phyloP scores from a whole-genome alignment of 192 early-diverging fungal species.

The Geranomyces michiganensis region DNA sequence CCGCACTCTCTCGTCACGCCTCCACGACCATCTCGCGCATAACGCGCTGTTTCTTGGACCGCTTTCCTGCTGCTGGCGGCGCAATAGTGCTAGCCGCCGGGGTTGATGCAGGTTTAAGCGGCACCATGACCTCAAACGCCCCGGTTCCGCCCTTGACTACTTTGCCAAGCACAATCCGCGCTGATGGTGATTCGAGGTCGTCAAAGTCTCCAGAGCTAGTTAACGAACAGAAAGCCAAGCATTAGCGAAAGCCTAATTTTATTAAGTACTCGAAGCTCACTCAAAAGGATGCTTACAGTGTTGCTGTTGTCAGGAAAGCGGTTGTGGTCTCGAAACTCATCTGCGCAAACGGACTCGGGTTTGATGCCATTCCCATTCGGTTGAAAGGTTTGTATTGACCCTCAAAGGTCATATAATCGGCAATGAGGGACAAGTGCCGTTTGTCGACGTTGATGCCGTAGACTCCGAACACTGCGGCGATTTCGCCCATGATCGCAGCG shows the following conservation, averaged over 20 bases:
- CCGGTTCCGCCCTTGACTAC: slow-evolving; percentile 93
- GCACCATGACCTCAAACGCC: slow-evolving; percentile 80
- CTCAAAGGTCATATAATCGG: slow-evolving; percentile 99
- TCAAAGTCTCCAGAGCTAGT: slow-evolving; percentile 78
- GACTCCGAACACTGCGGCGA: slow-evolving; percentile 86
- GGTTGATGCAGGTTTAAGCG: slow-evolving; percentile 2
- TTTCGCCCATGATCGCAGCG: slow-evolving; percentile 88
- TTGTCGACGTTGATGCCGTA: slow-evolving; percentile 93
- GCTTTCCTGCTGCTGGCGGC: background rate
- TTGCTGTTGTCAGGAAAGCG: slow-evolving; percentile 90
- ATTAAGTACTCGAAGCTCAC: too few species aligned
- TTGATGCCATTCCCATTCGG: slow-evolving; percentile 90
- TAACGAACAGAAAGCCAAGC: background rate
- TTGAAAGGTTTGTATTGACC: slow-evolving; percentile 98
- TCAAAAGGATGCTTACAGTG: slow-evolving; percentile 51
- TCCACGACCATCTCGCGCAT: slow-evolving; percentile 32
- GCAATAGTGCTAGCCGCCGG: background rate
- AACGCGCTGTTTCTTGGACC: background rate
- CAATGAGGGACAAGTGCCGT: slow-evolving; percentile 95
- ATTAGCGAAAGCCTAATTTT: too few species aligned
- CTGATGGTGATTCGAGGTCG: slow-evolving; percentile 83
- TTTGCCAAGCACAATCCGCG: slow-evolving; percentile 92
- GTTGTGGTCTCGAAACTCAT: slow-evolving; percentile 99
- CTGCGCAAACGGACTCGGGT: slow-evolving; percentile 91
- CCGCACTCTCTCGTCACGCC: slow-evolving; percentile 18